Conservation (phyloP, 2,329 filamentous ascomycete species). For the Ophiostoma triangulosporum region DNA sequence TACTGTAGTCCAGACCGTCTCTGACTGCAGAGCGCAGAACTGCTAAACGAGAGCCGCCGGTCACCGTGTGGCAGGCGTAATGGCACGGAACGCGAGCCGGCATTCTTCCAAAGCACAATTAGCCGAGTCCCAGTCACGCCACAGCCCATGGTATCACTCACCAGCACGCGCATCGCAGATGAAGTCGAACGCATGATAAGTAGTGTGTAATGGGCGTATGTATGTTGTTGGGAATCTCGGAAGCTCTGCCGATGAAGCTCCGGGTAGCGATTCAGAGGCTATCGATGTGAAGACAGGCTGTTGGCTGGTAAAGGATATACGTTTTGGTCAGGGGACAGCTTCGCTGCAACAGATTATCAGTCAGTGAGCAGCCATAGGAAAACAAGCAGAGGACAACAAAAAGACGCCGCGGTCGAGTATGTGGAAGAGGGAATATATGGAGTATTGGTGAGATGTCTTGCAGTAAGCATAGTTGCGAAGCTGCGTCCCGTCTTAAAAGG, state of each 20-base stretch:
- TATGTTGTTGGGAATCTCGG: not conserved
- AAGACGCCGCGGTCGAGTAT: not conserved
- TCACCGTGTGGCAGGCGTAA: not conserved
- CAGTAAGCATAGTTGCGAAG: not conserved
- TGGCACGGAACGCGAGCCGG: not conserved
- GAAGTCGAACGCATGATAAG: conserved; percentile 4
- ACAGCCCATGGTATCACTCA: not conserved
- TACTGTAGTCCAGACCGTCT: not conserved
- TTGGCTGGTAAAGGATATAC: not conserved
- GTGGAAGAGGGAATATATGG: conserved; percentile 5
- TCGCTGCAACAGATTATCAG: conserved; percentile 9
- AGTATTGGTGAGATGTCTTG: conserved; percentile 1
- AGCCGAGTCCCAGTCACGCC: not conserved
- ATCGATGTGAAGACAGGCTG: not conserved
- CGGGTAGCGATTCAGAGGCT: not conserved
- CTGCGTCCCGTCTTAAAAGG: no score
- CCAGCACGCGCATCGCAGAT: conserved; percentile 9
- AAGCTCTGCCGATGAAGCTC: not conserved
- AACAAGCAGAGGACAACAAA: not conserved
- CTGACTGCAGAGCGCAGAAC: not conserved
- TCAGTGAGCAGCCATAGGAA: conserved; percentile 9
- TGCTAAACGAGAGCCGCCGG: not conserved
- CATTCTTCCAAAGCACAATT: not conserved
- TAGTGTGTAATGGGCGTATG: not conserved
- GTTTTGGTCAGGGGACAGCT: conserved; percentile 5